A percentile compares a stretch with the other conserved stretches of the same genome.
phyloP scores from a whole-genome alignment of 371 early-diverging fungal species.

The Syncephalis fuscata region DNA sequence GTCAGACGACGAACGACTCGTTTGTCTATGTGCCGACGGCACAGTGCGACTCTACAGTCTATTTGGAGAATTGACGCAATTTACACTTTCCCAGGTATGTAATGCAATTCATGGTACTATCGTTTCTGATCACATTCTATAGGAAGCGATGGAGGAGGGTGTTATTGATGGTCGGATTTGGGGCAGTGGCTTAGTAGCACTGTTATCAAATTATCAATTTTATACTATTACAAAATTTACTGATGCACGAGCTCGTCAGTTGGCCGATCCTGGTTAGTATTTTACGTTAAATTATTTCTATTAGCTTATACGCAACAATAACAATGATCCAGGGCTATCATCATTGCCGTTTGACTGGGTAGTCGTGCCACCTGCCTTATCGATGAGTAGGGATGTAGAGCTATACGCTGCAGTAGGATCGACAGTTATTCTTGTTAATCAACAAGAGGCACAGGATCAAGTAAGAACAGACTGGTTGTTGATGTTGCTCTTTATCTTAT shows the following conservation, averaged over 20 bases:
- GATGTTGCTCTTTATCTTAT: neutral
- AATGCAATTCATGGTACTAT: neutral
- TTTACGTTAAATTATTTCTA: neutral
- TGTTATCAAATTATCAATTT: conserved; percentile 67
- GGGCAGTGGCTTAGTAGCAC: conserved; percentile 76
- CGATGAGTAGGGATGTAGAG: conserved; percentile 78
- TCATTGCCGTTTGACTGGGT: conserved; percentile 73
- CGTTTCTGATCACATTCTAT: neutral
- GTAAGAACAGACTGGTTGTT: conserved; percentile 22
- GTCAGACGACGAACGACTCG: conserved; percentile 70
- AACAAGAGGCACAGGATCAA: conserved; percentile 67
- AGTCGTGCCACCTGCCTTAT: conserved; percentile 73
- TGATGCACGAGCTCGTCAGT: conserved; percentile 62
- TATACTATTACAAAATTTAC: conserved; percentile 63
- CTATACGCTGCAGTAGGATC: conserved; percentile 60
- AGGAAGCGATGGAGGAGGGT: conserved; percentile 66
- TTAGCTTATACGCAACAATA: neutral
- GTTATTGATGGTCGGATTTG: conserved; percentile 75
- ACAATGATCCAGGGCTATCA: conserved; percentile 21
- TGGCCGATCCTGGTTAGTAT: conserved; percentile 54
- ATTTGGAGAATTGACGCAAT: conserved; percentile 59
- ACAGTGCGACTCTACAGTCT: conserved; percentile 65
- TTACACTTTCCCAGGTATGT: conserved; percentile 62
- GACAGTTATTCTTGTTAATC: conserved; percentile 74
- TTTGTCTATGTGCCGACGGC: conserved; percentile 82